Base-by-base conservation (phyloP, 2,329 filamentous ascomycete species). In the Sporothrix curviconia region DNA sequence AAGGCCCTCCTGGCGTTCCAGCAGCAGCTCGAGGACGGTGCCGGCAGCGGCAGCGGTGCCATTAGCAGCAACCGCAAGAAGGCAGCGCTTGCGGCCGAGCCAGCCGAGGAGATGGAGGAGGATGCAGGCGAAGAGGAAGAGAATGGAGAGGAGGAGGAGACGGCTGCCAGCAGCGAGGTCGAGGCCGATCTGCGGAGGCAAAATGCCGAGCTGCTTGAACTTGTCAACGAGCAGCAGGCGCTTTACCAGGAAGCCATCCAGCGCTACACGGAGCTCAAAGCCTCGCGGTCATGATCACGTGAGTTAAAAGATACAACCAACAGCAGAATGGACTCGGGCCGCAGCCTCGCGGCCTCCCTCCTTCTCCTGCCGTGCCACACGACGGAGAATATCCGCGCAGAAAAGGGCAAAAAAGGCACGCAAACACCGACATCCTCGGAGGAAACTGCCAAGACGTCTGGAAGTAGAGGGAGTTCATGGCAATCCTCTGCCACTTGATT, bases 1-100 rank as follows among this genome's bases (percentile, higher is more conserved):
- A 68, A 72, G 44, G 81, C 80, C 12, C 73, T 82, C 24, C 66
- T 76, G 3, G 71, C 75, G 6, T 74, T 83, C 47, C 71, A 72
- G 58, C 66, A 72, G 34, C 70, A 46, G 17, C 32, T 44, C 11
- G 44, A 7, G 4, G 53, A 40, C 5, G 46, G 32, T 4, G 25
- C 37, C 1, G 42, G 7, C 17, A 54, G 28, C 25, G 25, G 17
- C 40, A 52, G 22, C 6, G 49, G 49, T 39, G 49, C 49, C 15
- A 51, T 51, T 7, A 51, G 49, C 49, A 51, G 49, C 49, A 51
- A 15, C 34, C 22, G 17, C 30, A 51, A 51, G 34, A 19, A 22
- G 3, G 22, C 34, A 12, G 39, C 39, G 14, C 9, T 17, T 19
- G 6, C 39, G 19, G 25, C 43, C 3, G 15, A 9, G 4, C 37